Percentiles rank a stretch among this genome's conserved stretches.
Conservation (phyloP, 208 protist species). For the Crithidia bombi region DNA sequence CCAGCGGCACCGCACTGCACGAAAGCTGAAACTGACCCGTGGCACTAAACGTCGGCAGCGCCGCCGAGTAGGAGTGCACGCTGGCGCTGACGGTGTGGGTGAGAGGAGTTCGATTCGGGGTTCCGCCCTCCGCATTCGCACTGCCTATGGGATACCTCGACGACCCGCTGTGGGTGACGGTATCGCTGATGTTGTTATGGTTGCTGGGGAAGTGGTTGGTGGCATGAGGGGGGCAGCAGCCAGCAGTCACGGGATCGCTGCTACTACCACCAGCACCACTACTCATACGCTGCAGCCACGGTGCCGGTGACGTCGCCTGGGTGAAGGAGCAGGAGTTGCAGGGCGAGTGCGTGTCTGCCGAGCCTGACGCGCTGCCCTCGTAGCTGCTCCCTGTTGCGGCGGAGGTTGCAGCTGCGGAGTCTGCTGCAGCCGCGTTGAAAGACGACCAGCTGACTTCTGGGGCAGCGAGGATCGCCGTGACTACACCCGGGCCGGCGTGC, state of each 20-base stretch:
- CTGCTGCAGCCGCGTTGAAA: neutral
- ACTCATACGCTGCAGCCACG: constrained; percentile 18
- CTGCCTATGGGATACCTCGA: neutral
- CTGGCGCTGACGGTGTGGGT: neutral
- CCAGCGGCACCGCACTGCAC: constrained; percentile 29
- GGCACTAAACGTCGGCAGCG: neutral
- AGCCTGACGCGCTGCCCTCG: neutral
- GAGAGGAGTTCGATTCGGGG: neutral
- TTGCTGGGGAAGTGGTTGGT: too few species aligned
- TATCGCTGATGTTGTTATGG: neutral
- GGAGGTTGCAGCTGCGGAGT: neutral
- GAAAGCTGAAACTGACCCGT: constrained; percentile 21
- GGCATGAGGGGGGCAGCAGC: too few species aligned
- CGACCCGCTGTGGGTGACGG: neutral
- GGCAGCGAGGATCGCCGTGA: constrained; percentile 28
- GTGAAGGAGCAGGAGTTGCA: neutral
- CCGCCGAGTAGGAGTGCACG: neutral
- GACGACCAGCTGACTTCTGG: constrained; percentile 32
- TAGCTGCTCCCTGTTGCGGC: neutral
- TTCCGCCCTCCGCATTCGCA: neutral
- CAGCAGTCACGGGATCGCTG: neutral
- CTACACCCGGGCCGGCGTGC: constrained; percentile 7
- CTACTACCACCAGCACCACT: neutral
- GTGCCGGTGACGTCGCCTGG: constrained; percentile 1
- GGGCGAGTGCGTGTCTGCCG: constrained; percentile 3